Evolutionary conservation across 768 basidiomycete species (phyloP), one percentile per base, ranked within the genome.

Genomic region (Lanmaoa pseudosensibilis): DNA sequence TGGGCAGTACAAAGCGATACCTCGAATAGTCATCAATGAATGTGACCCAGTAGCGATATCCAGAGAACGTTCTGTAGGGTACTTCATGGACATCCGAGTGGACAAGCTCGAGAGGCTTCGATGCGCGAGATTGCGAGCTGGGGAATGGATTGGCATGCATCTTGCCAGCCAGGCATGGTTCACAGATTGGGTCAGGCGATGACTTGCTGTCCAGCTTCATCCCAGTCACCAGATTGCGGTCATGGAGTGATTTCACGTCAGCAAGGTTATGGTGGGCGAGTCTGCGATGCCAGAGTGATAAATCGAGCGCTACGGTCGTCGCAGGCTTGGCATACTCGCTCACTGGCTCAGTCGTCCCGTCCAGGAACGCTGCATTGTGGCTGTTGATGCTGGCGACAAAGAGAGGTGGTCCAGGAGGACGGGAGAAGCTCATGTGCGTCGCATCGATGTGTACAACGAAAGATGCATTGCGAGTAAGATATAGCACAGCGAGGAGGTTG

Each of bases 21-120:
- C 48, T 18, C 0, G 37, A 56, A 21, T 48, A 54, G 4, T 59
- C 30, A 4, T 59, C n/a, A 3, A 56, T 62, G 55, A 59, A 59
- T 0, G 55, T 62, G 4, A 56, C 52, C 58, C 54, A 62, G 16
- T 45, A 62, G 52, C 34, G 25, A 50, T 33, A 43, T 1, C 51
- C 48, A 48, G 52, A 44, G 52, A 58, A 60, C 2, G 57, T 39
- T 0, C 15, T 4, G 8, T 44, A 44, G 15, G 39, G 46, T 13
- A 57, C n/a, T 11, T 54, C 37, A n/a, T 65, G 61, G 0, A 72
- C 50, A 57, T 73, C 65, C 5, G 60, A 53, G 50, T 71, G 69
- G 11, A 55, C 10, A 1, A 44, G 43, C 2, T 44, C 25, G 0
- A 44, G 25, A 2, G 25, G 2, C 25, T 27, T 27, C 5, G 25